phyloP scores from a whole-genome alignment of 2,329 filamentous ascomycete genomes.

The Aphanocladium album region DNA sequence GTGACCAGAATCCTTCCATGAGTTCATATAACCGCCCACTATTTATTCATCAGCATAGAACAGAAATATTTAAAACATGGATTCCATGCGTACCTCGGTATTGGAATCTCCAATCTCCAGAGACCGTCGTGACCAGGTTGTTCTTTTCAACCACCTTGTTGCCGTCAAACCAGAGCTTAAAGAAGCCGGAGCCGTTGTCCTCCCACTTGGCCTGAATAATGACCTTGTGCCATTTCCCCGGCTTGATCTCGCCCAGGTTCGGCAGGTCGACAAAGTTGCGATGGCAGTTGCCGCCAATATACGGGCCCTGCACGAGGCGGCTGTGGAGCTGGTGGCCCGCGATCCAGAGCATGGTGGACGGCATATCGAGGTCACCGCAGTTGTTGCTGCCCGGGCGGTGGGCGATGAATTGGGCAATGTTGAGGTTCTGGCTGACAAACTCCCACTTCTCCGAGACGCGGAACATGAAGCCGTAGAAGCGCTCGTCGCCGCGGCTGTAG shows the following conservation, averaged over 20 bases:
- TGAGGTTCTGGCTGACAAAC: slow-evolving; percentile 40
- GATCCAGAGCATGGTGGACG: slow-evolving; percentile 44
- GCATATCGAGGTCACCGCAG: slow-evolving; percentile 42
- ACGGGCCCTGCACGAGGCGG: slow-evolving; percentile 29
- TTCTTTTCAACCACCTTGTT: slow-evolving; percentile 36
- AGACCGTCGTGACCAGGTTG: slow-evolving; percentile 39
- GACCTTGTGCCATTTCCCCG: slow-evolving; percentile 42
- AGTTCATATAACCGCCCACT: slow-evolving; percentile 45
- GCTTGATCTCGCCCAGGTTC: slow-evolving; percentile 33
- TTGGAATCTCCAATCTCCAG: slow-evolving; percentile 38
- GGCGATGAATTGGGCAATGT: slow-evolving; percentile 48
- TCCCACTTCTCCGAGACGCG: slow-evolving; percentile 43
- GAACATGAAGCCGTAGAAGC: slow-evolving; percentile 48
- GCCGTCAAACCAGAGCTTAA: slow-evolving; percentile 44
- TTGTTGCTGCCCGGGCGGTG: slow-evolving; percentile 39
- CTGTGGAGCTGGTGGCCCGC: slow-evolving; percentile 37
- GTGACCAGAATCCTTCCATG: slow-evolving; percentile 39
- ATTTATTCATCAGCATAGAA: neutral
- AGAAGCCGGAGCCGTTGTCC: slow-evolving; percentile 37
- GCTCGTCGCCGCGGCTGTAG: slow-evolving; percentile 39
- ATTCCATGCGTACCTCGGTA: slow-evolving; percentile 27
- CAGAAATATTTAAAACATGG: neutral
- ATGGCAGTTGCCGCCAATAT: slow-evolving; percentile 22
- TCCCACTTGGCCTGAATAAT: slow-evolving; percentile 42
- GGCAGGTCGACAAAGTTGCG: slow-evolving; percentile 18